A percentile compares a stretch with the other conserved stretches of the same genome.
These are phyloP conservation scores for Epichloe coenophiala DNA, from an alignment of 2,329 filamentous ascomycete genomes.

Conservation along the genomic window DNA sequence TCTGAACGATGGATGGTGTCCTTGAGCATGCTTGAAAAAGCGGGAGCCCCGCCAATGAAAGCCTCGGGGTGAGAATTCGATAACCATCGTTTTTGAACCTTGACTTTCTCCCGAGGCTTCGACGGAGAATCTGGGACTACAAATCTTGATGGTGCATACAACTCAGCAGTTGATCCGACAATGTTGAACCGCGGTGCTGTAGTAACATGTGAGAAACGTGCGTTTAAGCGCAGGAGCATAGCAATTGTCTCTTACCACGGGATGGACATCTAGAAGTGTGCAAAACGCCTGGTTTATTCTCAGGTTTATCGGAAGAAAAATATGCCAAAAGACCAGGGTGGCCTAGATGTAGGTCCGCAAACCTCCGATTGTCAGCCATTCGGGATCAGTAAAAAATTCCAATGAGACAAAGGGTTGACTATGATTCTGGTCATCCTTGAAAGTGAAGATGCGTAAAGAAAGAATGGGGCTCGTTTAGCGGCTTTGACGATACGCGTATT, in stretches of 20 bases:
- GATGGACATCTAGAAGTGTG: slow-evolving; percentile 18
- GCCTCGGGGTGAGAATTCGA: slow-evolving; percentile 37
- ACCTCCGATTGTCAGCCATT: slow-evolving; percentile 24
- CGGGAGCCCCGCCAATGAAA: slow-evolving; percentile 22
- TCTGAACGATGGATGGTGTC: slow-evolving; percentile 22
- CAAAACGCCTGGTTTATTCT: slow-evolving; percentile 14
- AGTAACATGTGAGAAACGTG: background rate
- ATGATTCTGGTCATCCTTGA: slow-evolving; percentile 9
- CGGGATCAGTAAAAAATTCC: slow-evolving; percentile 18
- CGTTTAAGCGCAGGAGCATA: background rate
- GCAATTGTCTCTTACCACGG: slow-evolving; percentile 11
- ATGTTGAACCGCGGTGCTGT: slow-evolving; percentile 20
- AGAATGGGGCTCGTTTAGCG: background rate
- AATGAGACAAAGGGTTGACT: slow-evolving; percentile 13
- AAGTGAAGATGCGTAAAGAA: no score
- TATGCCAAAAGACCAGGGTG: slow-evolving; percentile 21
- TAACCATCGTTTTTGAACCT: slow-evolving; percentile 35
- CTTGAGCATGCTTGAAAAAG: slow-evolving; percentile 18
- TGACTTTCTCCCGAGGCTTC: slow-evolving; percentile 16
- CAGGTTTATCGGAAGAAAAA: slow-evolving; percentile 12
- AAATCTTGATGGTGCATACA: slow-evolving; percentile 21
- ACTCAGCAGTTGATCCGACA: slow-evolving; percentile 18
- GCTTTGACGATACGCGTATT: background rate
- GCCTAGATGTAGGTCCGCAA: slow-evolving; percentile 20
- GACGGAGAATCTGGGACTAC: slow-evolving; percentile 12